A percentile compares a stretch with the other conserved stretches of the same genome.
Evolutionary conservation across 2,329 filamentous ascomycete genomes (phyloP).

Genomic region (Cadophora malorum): DNA sequence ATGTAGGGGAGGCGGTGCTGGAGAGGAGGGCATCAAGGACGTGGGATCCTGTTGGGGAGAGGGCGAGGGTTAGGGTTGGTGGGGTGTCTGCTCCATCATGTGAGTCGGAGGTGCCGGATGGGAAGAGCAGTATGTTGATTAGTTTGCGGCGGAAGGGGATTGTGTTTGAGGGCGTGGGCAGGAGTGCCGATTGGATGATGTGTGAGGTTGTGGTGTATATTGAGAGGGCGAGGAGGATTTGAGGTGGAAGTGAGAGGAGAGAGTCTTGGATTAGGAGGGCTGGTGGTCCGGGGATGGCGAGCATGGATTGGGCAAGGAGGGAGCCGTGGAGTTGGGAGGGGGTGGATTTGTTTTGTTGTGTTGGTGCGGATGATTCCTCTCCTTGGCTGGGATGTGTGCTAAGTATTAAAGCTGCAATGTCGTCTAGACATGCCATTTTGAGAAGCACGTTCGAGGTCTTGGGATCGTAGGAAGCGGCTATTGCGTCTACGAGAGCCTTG

Average conservation of each 20-base stretch:
- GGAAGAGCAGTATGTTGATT: constrained; percentile 61
- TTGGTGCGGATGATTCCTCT: constrained; percentile 37
- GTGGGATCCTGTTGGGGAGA: constrained; percentile 68
- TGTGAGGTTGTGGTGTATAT: constrained; percentile 57
- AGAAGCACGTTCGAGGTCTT: constrained; percentile 57
- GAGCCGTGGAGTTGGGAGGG: constrained; percentile 78
- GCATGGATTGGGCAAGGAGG: constrained; percentile 80
- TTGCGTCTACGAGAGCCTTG: constrained; percentile 58
- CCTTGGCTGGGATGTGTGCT: constrained; percentile 46
- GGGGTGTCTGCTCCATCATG: constrained; percentile 8
- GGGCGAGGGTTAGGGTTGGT: constrained; percentile 46
- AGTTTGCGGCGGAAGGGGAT: constrained; percentile 68
- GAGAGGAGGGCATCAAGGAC: constrained; percentile 70
- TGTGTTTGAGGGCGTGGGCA: constrained; percentile 59
- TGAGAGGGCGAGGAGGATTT: constrained; percentile 68
- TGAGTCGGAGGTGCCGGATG: constrained; percentile 19
- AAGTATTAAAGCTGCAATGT: constrained; percentile 56
- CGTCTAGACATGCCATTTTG: constrained; percentile 64
- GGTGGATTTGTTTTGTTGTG: constrained; percentile 42
- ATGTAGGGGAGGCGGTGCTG: constrained; percentile 34
- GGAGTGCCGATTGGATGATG: constrained; percentile 68
- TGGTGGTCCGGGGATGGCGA: constrained; percentile 73
- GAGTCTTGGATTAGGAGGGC: constrained; percentile 75
- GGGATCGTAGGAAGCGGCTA: constrained; percentile 62
- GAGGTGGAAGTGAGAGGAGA: constrained; percentile 64